phyloP scores from a whole-genome alignment of 1,284 basidiomycete genomes.

The Polyporus tsugae region DNA sequence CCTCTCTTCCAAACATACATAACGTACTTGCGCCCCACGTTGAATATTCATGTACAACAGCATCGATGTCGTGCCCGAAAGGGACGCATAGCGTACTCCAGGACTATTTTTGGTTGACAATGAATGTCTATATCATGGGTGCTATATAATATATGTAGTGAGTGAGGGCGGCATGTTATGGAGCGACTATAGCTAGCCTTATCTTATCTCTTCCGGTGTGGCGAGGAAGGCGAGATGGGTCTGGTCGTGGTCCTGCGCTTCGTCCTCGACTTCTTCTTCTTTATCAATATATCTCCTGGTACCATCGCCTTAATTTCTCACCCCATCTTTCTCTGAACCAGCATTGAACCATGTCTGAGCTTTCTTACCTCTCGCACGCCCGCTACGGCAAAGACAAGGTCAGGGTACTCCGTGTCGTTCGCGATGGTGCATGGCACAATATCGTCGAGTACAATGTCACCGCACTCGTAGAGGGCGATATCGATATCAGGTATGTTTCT shows the following conservation, averaged over 20 bases:
- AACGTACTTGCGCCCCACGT: not conserved
- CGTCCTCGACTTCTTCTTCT: not conserved
- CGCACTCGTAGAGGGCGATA: constrained; percentile 82
- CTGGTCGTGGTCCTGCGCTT: not conserved
- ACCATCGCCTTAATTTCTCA: too few species aligned
- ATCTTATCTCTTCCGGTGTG: too few species aligned
- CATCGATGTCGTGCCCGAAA: not conserved
- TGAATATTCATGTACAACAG: constrained; percentile 2
- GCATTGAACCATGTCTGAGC: constrained; percentile 12
- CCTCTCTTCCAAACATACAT: not conserved
- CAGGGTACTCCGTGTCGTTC: constrained; percentile 85
- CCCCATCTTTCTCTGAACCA: not conserved
- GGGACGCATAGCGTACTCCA: not conserved
- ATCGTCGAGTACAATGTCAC: constrained; percentile 86
- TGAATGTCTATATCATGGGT: too few species aligned
- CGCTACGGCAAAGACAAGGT: constrained; percentile 91
- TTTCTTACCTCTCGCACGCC: constrained; percentile 54
- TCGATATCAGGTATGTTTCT: constrained; percentile 68
- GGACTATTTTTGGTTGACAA: not conserved
- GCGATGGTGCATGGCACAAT: constrained; percentile 70
- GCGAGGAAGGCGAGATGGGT: not conserved
- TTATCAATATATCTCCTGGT: not conserved
- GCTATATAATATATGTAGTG: too few species aligned
- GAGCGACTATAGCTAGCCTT: too few species aligned
- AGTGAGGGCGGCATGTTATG: too few species aligned